A percentile compares a stretch with the other conserved stretches of the same genome.
phyloP scores from a whole-genome alignment of 1,139 yeast species.

The Geotrichum fermentans region DNA sequence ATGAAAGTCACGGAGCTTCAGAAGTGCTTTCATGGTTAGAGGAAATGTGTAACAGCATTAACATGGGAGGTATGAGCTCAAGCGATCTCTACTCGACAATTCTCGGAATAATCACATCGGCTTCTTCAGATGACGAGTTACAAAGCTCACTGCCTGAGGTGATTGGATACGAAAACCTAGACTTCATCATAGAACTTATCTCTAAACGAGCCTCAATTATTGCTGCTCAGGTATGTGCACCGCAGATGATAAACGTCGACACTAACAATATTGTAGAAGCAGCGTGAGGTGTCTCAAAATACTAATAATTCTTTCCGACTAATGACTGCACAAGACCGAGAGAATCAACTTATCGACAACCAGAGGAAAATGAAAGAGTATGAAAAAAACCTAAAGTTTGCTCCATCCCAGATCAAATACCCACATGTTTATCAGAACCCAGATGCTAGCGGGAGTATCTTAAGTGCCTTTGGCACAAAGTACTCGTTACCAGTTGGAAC shows the following conservation, averaged over 20 bases:
- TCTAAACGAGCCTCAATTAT: slow-evolving; percentile 14
- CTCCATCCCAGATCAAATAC: slow-evolving; percentile 50
- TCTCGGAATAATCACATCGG: slow-evolving; percentile 33
- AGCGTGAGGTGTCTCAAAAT: slow-evolving; percentile 10
- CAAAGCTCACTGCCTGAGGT: slow-evolving; percentile 70
- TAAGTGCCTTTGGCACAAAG: slow-evolving; percentile 76
- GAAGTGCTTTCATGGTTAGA: slow-evolving; percentile 17
- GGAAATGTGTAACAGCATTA: slow-evolving; percentile 1
- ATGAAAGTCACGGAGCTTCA: background rate
- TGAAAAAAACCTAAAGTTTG: slow-evolving; percentile 48
- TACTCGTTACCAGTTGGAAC: slow-evolving; percentile 80
- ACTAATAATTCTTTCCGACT: slow-evolving; percentile 28
- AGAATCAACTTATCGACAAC: slow-evolving; percentile 53
- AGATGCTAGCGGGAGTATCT: slow-evolving; percentile 55
- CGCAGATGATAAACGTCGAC: background rate
- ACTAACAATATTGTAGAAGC: slow-evolving; percentile 12
- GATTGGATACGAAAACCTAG: slow-evolving; percentile 81
- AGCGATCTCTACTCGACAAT: slow-evolving; percentile 24
- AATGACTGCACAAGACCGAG: slow-evolving; percentile 55
- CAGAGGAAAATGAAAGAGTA: slow-evolving; percentile 43
- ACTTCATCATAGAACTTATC: slow-evolving; percentile 62
- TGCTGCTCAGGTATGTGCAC: slow-evolving; percentile 17
- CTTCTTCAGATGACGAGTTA: slow-evolving; percentile 53
- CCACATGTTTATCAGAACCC: slow-evolving; percentile 83
- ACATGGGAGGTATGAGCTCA: slow-evolving; percentile 10